Evolutionary conservation across 129 eudicot genomes (phyloP), one percentile per base, ranked within the genome.

Genomic region (Flaveria brownii): DNA sequence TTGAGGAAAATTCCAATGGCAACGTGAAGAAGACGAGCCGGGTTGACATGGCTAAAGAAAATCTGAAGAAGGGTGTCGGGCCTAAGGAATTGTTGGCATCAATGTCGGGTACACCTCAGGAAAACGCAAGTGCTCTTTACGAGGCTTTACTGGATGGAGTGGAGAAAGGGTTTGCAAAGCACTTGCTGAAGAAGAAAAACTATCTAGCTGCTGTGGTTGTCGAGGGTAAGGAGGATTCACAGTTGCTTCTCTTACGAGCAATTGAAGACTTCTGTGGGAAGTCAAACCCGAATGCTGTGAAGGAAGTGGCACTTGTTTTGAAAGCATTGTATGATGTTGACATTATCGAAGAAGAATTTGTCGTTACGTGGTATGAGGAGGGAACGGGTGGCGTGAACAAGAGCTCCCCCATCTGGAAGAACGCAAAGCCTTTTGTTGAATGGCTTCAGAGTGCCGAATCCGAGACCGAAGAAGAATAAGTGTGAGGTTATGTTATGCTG

Each of bases 31-130:
- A 56, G 16, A 71, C 51, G 47, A 80, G 56, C 5, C 85, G 86
- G 23, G 79, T 82, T 50, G 78, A 65, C 13, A 56, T 81, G 42
- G 73, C 87, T 0, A 84, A 84, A 82, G 84, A 64, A n/a, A 45
- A 28, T 62, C 41, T 89, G 43, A 75, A 80, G 70, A 80, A 77
- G 73, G 89, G 90, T 33, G 43, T 26, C 1, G 68, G 43, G 11
- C 68, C 43, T 26, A 62, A 62, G 71, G 71, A 41, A 16, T 1
- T 65, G 49, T 15, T 65, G 71, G 71, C 71, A n/a, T 17, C 71
- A 65, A 9, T 65, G 14, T 65, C 71, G 26, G 71, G 71, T 2
- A 39, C 71, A 17, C 25, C 23, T 14, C 71, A 65, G 50, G 71
- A 33, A 65, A 65, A 65, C 0, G 71, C 50, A 2, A 65, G 49